Conservation (phyloP, 805 yeast species). For the Teunomyces aglyptinius region DNA sequence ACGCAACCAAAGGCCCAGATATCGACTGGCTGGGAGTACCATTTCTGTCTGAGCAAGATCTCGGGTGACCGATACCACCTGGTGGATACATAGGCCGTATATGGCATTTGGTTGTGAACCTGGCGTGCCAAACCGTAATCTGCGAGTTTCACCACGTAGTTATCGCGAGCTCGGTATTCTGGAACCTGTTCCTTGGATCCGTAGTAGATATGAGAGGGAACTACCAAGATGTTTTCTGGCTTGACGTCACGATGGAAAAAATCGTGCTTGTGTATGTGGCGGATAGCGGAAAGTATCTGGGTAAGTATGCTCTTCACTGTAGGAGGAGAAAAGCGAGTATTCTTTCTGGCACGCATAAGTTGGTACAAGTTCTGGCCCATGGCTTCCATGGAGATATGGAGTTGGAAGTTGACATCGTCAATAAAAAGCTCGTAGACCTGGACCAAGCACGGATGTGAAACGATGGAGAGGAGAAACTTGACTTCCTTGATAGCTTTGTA, state of each 20-base stretch:
- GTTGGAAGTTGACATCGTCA: constrained; percentile 55
- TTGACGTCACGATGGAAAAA: constrained; percentile 88
- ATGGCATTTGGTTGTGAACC: constrained; percentile 49
- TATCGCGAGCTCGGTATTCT: constrained; percentile 33
- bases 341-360: constrained; percentile 62
- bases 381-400: constrained; percentile 86
- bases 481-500: constrained; percentile 57
- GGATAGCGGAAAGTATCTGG: constrained; percentile 73
- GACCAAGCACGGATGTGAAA: constrained; percentile 69
- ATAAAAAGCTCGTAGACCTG: constrained; percentile 77
- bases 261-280: constrained; percentile 71
- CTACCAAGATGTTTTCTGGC: constrained; percentile 85
- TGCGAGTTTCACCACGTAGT: constrained; percentile 68
- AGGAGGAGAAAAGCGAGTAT: constrained; percentile 50
- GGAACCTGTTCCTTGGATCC: constrained; percentile 43
- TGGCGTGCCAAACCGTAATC: constrained; percentile 79
- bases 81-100: constrained; percentile 77
- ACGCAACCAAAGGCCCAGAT: constrained; percentile 87
- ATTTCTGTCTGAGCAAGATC: constrained; percentile 60
- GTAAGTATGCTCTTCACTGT: constrained; percentile 65
- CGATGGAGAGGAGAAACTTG: constrained; percentile 61
- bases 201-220: constrained; percentile 55
- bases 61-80: constrained; percentile 89
- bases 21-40: constrained; percentile 69
- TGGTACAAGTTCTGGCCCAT: constrained; percentile 82